Conservation (phyloP, 257 asterid species). For the Scutellaria baicalensis region DNA sequence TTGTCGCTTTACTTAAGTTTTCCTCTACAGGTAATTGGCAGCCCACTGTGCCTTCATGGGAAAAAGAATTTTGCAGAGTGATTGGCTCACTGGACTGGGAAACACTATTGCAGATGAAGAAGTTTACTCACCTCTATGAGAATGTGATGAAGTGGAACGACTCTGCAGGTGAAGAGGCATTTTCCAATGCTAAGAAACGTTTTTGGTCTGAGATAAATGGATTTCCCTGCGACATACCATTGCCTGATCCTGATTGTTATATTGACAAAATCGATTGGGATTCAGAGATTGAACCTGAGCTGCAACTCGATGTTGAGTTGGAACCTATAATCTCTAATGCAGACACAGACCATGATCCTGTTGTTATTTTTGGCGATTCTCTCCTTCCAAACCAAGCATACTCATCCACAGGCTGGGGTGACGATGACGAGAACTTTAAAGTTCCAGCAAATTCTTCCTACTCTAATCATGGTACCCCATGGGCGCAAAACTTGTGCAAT, state of each 20-base stretch:
- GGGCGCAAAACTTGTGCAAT: conserved; percentile 21
- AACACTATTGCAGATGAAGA: conserved; percentile 44
- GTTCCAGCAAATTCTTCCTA: conserved; percentile 16
- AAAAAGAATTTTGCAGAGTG: conserved; percentile 59
- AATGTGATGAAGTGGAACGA: conserved; percentile 62
- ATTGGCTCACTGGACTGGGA: conserved; percentile 68
- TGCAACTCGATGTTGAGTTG: conserved; percentile 33
- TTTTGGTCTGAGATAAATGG: conserved; percentile 58
- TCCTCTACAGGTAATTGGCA: conserved; percentile 45
- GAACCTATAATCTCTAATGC: conserved; percentile 4
- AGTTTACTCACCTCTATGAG: conserved; percentile 40
- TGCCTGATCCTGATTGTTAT: conserved; percentile 58
- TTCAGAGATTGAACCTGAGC: conserved; percentile 20
- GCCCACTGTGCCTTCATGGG: conserved; percentile 67
- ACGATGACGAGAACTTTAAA: conserved; percentile 27
- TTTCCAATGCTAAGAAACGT: conserved; percentile 53
- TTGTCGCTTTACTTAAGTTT: background rate
- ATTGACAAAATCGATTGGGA: conserved; percentile 68
- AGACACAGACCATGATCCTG: conserved; percentile 35
- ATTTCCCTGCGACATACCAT: conserved; percentile 31
- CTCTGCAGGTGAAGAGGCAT: conserved; percentile 74
- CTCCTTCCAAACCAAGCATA: conserved; percentile 30
- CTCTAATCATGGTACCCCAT: conserved; percentile 20
- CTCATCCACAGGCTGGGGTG: conserved; percentile 61
- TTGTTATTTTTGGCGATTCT: conserved; percentile 54